Conservation (phyloP, 805 yeast species). For the Ogataea paraovalis region DNA sequence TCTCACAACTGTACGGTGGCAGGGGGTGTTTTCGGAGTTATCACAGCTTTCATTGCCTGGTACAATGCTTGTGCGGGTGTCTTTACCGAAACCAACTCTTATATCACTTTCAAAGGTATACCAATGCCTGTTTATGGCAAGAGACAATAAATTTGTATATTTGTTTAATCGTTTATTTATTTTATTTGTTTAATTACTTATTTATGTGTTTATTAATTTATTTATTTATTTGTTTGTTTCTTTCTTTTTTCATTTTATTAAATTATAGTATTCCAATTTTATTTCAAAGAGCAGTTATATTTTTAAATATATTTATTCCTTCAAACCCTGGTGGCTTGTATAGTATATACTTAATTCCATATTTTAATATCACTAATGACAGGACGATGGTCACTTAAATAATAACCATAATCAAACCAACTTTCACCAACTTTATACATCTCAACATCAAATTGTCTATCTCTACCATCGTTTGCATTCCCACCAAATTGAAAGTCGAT, state of each 20-base stretch:
- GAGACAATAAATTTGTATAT: not conserved
- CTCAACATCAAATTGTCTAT: conserved; percentile 19
- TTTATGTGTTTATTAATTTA: not conserved
- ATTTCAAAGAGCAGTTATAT: not conserved
- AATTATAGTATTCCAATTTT: not conserved
- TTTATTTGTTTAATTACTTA: not conserved
- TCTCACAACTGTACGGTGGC: conserved; percentile 40
- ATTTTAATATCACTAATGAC: conserved; percentile 31
- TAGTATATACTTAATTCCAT: not conserved
- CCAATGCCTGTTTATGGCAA: not conserved
- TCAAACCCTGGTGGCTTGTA: too few species aligned
- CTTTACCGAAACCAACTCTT: conserved; percentile 61
- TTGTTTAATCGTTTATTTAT: not conserved
- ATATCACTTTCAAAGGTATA: conserved; percentile 35
- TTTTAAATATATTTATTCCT: not conserved
- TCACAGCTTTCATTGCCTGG: conserved; percentile 61
- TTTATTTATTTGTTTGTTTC: not conserved
- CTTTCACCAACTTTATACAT: conserved; percentile 35
- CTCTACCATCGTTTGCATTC: conserved; percentile 14
- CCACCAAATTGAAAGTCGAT: conserved; percentile 40
- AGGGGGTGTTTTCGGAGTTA: conserved; percentile 62
- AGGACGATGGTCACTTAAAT: conserved; percentile 47
- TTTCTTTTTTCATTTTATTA: too few species aligned
- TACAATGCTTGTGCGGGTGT: conserved; percentile 69
- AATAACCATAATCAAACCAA: conserved; percentile 31